Evolutionary conservation across 495 filamentous ascomycete genomes (phyloP), one percentile per base, ranked within the genome.

Genomic region (Stereocaulon alpinum): DNA sequence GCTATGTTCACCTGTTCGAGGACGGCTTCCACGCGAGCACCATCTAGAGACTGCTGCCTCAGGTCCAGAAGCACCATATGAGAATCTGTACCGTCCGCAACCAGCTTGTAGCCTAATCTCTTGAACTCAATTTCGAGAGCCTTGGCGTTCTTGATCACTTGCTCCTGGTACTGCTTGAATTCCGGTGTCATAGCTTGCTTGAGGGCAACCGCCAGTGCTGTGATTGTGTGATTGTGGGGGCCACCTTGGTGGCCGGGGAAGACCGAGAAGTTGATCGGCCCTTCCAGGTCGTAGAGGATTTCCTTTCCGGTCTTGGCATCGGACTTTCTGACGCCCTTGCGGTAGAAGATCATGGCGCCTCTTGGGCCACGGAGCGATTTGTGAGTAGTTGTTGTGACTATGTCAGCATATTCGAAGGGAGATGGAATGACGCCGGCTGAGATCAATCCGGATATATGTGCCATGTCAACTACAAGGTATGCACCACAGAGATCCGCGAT

Each of bases 301-400:
- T 96, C 84, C 79, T 96, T 93, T 66, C 89, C 88, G 56, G 82
- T 81, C 83, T 96, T 97, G 71, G 86, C 76, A 70, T 97, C 89
- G 48, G 83, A 83, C 69, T 83, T 87, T 66, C 91, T 84, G 55
- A 96, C 87, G 68, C 94, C 94, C 76, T 92, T 94, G 69, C 94
- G 88, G 84, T 89, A 99, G 82, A 99, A 99, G 76, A 99, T 99
- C 94, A 99, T 99, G 70, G 94, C 94, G 71, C 94, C 94, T 75
- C 94, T 87, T 56, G 94, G 94, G 55, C 94, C 94, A 78, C 94
- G 89, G 67, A 99, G 88, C 53, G 91, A 96, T 83, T 99, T 99
- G 84, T 99, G 94, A 52, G 94, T 99, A 59, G 94, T 99, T 58
- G 94, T 99, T 62, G 94, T 99, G 59, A 99, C 94, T 57, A 99